These are phyloP conservation scores for Verticillium zaregamsianum DNA, from an alignment of 2,329 filamentous ascomycete species.

Conservation along the genomic window DNA sequence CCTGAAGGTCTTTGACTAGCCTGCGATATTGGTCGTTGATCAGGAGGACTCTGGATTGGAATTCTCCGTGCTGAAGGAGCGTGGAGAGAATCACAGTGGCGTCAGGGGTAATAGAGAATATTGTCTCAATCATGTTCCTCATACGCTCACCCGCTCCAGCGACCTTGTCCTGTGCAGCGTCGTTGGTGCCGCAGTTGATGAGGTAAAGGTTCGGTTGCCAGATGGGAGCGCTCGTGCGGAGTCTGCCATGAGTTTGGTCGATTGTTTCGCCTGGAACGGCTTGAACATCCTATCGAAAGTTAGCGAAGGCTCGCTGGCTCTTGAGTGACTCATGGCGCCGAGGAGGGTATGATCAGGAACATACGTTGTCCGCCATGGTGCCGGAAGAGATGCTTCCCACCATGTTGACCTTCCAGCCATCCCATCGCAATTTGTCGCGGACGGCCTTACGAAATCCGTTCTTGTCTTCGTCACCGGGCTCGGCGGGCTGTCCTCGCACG, in stretches of 20 bases:
- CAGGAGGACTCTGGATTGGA: conserved; percentile 17
- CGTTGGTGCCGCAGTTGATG: conserved; percentile 38
- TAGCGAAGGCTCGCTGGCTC: no score
- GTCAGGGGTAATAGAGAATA: conserved; percentile 24
- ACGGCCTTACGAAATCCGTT: conserved; percentile 32
- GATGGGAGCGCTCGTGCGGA: conserved; percentile 19
- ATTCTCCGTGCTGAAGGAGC: conserved; percentile 25
- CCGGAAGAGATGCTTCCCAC: conserved; percentile 31
- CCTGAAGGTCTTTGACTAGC: conserved; percentile 9
- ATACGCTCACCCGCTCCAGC: conserved; percentile 25
- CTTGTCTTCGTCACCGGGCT: conserved; percentile 17
- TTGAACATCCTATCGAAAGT: conserved; percentile 26
- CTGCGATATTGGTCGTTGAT: conserved; percentile 27
- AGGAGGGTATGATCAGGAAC: background rate
- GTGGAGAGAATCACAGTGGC: conserved; percentile 32
- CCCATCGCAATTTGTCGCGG: conserved; percentile 18
- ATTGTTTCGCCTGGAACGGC: conserved; percentile 36
- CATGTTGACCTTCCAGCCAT: conserved; percentile 29
- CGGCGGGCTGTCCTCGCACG: conserved; percentile 22
- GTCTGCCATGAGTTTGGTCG: conserved; percentile 28
- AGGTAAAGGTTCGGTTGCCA: conserved; percentile 32
- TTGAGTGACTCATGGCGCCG: no score
- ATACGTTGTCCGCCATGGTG: conserved; percentile 22
- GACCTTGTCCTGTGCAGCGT: conserved; percentile 23
- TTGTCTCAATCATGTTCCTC: conserved; percentile 24